Conservation (phyloP, 148 eudicot genomes). For the Camellia granthamiana region DNA sequence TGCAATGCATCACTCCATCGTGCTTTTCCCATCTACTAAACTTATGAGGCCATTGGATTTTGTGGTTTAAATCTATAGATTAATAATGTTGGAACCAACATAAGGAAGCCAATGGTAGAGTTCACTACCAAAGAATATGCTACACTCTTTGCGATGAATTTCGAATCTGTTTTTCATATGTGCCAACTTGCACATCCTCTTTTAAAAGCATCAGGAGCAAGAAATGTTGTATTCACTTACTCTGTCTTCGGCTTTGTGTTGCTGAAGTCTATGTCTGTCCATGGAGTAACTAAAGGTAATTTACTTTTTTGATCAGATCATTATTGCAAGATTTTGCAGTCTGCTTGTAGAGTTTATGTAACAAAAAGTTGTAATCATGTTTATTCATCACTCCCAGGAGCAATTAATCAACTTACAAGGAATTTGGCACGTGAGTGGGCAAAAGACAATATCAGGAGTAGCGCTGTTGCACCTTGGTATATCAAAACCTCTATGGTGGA, state of each 20-base stretch:
- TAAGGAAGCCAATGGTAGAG: conserved; percentile 60
- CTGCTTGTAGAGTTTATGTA: background rate
- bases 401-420: conserved; percentile 69
- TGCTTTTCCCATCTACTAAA: background rate
- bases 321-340: conserved; percentile 1
- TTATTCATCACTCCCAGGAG: conserved; percentile 38
- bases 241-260: conserved; percentile 67
- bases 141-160: conserved; percentile 52
- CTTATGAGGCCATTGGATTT: background rate
- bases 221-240: conserved; percentile 60
- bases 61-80: conserved; percentile 34
- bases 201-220: conserved; percentile 50
- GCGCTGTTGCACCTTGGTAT: conserved; percentile 57
- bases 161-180: conserved; percentile 64
- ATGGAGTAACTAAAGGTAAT: conserved; percentile 69
- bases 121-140: conserved; percentile 54
- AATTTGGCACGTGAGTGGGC: conserved; percentile 74
- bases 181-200: conserved; percentile 71
- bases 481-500: conserved; percentile 41
- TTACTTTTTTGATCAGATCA: background rate
- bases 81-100: conserved; percentile 73
- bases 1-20: background rate
- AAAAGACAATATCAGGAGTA: conserved; percentile 57
- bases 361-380: background rate
- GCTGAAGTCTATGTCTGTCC: conserved; percentile 55